Conservation (phyloP, 2,329 filamentous ascomycete genomes). For the Thielaviopsis musarum region DNA sequence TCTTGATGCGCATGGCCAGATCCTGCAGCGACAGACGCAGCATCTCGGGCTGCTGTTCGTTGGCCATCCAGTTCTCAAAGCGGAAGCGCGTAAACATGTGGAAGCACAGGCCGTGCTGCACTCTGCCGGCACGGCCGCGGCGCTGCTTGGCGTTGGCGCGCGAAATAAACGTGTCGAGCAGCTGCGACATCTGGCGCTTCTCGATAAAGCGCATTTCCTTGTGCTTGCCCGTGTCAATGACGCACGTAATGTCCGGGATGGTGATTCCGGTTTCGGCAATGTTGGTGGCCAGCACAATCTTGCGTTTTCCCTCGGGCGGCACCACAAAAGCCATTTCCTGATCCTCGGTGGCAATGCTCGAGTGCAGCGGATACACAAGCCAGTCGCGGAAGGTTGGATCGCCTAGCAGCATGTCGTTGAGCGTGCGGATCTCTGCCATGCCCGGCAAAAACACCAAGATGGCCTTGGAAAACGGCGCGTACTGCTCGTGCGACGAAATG, state of each 20-base stretch:
- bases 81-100: constrained; percentile 86
- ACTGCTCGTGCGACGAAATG: constrained; percentile 53
- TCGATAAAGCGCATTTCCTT: constrained; percentile 97
- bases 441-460: constrained; percentile 91
- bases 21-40: constrained; percentile 86
- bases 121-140: constrained; percentile 82
- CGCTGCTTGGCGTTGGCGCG: constrained; percentile 91
- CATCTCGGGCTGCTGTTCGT: constrained; percentile 94
- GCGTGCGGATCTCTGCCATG: constrained; percentile 74
- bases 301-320: constrained; percentile 65
- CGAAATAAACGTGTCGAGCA: constrained; percentile 91
- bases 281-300: constrained; percentile 93
- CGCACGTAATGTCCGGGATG: constrained; percentile 92
- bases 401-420: constrained; percentile 72
- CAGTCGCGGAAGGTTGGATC: constrained; percentile 65
- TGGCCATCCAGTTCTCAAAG: constrained; percentile 69
- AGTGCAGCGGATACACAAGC: constrained; percentile 82
- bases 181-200: constrained; percentile 69
- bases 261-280: constrained; percentile 98
- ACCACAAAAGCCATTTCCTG: constrained; percentile 85
- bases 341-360: constrained; percentile 87
- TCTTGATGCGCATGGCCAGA: constrained; percentile 88
- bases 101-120: constrained; percentile 88
- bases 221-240: constrained; percentile 92
- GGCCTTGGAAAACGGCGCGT: constrained; percentile 64